These are phyloP conservation scores for Phytopythium ostracodes DNA, from an alignment of 352 stramenopile genomes.

Conservation along the genomic window DNA sequence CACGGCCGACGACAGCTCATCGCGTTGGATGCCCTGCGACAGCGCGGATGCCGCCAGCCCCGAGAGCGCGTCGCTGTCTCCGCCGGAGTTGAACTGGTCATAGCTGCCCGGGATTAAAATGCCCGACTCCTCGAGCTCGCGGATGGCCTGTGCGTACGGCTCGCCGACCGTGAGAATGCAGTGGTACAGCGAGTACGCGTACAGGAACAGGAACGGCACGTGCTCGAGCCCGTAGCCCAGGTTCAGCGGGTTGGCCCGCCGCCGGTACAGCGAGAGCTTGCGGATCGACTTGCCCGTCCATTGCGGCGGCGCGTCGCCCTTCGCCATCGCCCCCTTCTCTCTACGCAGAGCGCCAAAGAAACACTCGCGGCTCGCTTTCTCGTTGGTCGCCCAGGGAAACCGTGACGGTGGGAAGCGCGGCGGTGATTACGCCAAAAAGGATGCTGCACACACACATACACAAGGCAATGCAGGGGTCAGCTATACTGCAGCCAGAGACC, in stretches of 20 bases:
- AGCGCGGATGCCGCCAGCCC: slow-evolving; percentile 70
- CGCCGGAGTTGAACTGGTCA: slow-evolving; percentile 15
- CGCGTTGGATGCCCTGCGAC: slow-evolving; percentile 60
- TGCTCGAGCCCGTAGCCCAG: slow-evolving; percentile 71
- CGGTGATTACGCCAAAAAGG: neutral
- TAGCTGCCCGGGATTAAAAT: slow-evolving; percentile 29
- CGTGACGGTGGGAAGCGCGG: neutral
- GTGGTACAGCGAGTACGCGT: slow-evolving; percentile 69
- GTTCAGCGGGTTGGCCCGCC: slow-evolving; percentile 50
- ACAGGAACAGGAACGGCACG: slow-evolving; percentile 60
- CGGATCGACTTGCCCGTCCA: slow-evolving; percentile 74
- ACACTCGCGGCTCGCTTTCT: neutral
- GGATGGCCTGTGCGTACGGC: slow-evolving; percentile 71
- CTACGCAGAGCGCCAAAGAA: no score
- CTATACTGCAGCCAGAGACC: no score
- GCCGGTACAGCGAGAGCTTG: slow-evolving; percentile 58
- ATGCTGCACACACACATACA: neutral
- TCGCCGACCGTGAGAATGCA: slow-evolving; percentile 60
- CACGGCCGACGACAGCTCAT: slow-evolving; percentile 29
- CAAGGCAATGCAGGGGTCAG: no score
- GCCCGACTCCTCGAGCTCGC: slow-evolving; percentile 63
- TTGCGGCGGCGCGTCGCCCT: slow-evolving; percentile 29
- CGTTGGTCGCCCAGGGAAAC: no score
- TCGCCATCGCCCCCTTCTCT: slow-evolving; percentile 20
- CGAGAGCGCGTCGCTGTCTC: slow-evolving; percentile 34